Base-by-base conservation (phyloP, 1,284 basidiomycete genomes). In the Lentinula novae-zelandiae region DNA sequence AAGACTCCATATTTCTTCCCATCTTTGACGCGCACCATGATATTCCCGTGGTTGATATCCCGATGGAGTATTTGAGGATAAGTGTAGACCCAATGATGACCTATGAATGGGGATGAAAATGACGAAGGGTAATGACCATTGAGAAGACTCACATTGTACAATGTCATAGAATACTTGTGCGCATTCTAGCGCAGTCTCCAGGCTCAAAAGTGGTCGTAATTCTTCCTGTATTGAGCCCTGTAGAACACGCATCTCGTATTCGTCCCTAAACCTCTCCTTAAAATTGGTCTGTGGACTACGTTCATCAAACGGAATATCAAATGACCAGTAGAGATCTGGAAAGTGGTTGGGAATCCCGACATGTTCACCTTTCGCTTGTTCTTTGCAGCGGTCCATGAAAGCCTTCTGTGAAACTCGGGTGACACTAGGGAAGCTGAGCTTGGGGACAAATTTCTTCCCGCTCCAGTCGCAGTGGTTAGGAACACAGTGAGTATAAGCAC, bases 111-210 rank as follows among this genome's bases (percentile, higher is more conserved):
- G 48, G 9, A 22, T 20, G n/a, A 20, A 50, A 12, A 31, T 27
- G 12, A 50, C 9, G 20, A 27, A n/a, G 6, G 27, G 3, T 3
- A 27, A 27, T 27, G 3, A 27, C 27, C 27, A 3, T 27, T 4
- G 2, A 49, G 17, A 20, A n/a, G 15, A 58, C 57, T 38, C 51
- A 53, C 57, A 39, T 53, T 53, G 57, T 15, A 52, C 5, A 17
- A 59, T 31, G 22, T 53, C 57, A 36, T 40, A 59, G 39, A 59
- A 52, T 1, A 34, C 57, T 36, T 59, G 57, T 5, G 49, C 57
- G 46, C 38, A 59, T 15, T 59, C 46, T 15, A 13, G 9, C 17
- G 39, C 17, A 20, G 27, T 40, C 39, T 52, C 15, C 7, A 59
- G 12, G 22, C 34, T 52, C 33, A 1, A 27, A 5, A 59, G 38